phyloP scores from a whole-genome alignment of 179 eudicot species.

The Amaranthus tricolor region DNA sequence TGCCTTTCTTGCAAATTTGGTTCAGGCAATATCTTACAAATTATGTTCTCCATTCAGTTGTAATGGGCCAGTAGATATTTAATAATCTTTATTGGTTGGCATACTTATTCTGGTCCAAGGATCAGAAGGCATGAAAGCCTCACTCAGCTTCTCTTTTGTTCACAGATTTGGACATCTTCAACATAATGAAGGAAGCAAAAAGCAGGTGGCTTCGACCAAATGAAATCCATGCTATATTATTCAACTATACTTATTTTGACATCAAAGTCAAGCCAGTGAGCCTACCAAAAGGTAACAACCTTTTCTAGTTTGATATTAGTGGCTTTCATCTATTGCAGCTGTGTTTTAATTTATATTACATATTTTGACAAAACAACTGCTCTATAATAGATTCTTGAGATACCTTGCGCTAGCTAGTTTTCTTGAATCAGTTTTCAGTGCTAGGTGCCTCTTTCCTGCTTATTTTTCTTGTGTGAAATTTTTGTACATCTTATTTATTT shows the following conservation, averaged over 20 bases:
- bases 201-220: constrained; percentile 95
- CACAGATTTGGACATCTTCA: constrained; percentile 79
- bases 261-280: constrained; percentile 77
- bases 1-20: not conserved
- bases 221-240: constrained; percentile 89
- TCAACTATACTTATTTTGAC: constrained; percentile 58
- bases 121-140: not conserved
- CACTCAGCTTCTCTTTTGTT: constrained; percentile 20
- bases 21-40: not conserved
- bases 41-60: not conserved
- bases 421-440: not conserved
- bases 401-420: not conserved
- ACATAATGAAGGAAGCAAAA: constrained; percentile 71
- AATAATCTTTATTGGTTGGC: not conserved
- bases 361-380: not conserved
- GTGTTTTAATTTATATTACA: not conserved
- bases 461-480: not conserved
- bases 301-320: not conserved
- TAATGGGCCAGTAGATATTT: not conserved
- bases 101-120: not conserved
- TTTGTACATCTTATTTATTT: not conserved
- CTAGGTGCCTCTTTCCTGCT: not conserved
- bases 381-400: not conserved
- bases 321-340: constrained; percentile 1
- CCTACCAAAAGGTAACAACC: constrained; percentile 60